Evolutionary conservation across 192 early-diverging fungal genomes (phyloP).

Genomic region (Coemansia sp.): DNA sequence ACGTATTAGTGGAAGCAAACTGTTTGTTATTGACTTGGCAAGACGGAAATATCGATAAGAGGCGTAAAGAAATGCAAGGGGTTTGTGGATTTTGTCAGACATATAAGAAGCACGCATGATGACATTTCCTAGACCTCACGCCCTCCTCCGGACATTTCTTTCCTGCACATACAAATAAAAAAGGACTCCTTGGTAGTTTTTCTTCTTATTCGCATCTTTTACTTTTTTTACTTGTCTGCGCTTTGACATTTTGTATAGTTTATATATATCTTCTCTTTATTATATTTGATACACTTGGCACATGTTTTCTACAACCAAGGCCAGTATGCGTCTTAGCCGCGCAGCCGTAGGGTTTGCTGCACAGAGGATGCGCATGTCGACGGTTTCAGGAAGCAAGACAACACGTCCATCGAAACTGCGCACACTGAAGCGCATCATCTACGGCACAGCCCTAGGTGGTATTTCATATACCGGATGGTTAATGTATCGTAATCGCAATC

Average conservation of each 20-base stretch:
- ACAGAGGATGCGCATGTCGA: conserved; percentile 46
- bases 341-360: conserved; percentile 10
- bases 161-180: too few relatives aligned
- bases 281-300: too few relatives aligned
- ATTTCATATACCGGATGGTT: conserved; percentile 38
- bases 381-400: conserved; percentile 11
- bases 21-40: too few relatives aligned
- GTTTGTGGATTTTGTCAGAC: too few relatives aligned
- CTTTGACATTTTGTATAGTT: neutral
- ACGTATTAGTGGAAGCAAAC: too few relatives aligned
- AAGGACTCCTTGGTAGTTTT: too few relatives aligned
- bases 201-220: too few relatives aligned
- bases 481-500: conserved; percentile 50
- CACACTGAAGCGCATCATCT: conserved; percentile 31
- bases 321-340: conserved; percentile 13
- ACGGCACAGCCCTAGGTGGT: conserved; percentile 19
- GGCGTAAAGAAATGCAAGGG: too few relatives aligned
- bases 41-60: too few relatives aligned
- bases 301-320: conserved; percentile 24
- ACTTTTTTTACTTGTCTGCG: neutral
- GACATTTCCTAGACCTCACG: too few relatives aligned
- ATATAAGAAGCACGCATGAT: too few relatives aligned
- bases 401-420: conserved; percentile 19
- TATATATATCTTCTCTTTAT: neutral
- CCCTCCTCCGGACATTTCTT: too few relatives aligned